These are phyloP conservation scores for Plasmodium sp. DNA, from an alignment of 169 alveolate species.

Conservation along the genomic window DNA sequence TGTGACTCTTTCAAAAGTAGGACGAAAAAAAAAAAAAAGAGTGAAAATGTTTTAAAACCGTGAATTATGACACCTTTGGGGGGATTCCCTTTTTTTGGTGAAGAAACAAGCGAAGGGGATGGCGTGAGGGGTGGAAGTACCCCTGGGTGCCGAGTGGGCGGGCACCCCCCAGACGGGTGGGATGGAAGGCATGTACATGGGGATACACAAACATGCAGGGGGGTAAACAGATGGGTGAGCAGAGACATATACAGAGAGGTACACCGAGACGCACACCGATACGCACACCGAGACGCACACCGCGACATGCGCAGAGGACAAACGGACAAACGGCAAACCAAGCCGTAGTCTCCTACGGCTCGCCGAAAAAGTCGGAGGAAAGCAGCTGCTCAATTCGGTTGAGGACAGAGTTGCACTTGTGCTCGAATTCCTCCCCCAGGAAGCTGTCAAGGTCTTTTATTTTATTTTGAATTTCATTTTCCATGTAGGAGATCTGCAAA, in stretches of 20 bases:
- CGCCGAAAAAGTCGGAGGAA: slow-evolving; percentile 40
- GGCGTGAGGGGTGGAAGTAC: background rate
- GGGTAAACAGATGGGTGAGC: background rate
- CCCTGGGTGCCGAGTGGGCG: background rate
- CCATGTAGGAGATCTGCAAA: slow-evolving; percentile 68
- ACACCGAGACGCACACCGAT: background rate
- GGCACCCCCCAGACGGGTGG: background rate
- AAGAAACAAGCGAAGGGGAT: background rate
- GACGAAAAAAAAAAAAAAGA: background rate
- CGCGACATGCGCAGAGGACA: background rate
- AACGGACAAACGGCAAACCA: background rate
- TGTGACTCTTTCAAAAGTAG: background rate
- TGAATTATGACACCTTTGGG: background rate
- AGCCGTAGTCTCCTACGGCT: background rate
- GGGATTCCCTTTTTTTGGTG: background rate
- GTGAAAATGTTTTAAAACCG: background rate
- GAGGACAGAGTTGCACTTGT: slow-evolving; percentile 51
- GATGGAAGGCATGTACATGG: background rate
- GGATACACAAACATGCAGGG: background rate
- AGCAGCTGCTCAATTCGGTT: slow-evolving; percentile 58
- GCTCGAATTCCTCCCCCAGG: slow-evolving; percentile 24
- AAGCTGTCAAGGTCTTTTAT: slow-evolving; percentile 45
- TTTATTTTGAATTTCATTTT: slow-evolving; percentile 69
- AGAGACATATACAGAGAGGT: background rate
- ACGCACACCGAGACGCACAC: background rate